Conservation (phyloP, 441 rosid genomes). For the Hura crepitans region DNA sequence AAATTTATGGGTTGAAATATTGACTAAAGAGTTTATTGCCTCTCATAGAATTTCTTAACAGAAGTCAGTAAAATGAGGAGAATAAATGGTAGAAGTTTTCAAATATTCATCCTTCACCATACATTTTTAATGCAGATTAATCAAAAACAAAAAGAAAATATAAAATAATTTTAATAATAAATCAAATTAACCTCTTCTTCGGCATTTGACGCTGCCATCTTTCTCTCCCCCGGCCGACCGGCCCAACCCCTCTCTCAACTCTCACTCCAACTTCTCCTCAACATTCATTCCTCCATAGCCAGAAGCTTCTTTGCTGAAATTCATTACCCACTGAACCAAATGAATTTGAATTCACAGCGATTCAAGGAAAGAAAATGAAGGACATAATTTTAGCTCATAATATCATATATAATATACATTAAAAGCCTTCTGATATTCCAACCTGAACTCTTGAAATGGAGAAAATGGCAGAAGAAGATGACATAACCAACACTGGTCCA, state of each 20-base stretch:
- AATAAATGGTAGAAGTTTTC: slow-evolving; percentile 32
- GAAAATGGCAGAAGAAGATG: slow-evolving; percentile 11
- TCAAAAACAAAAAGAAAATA: not conserved
- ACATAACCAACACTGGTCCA: not conserved
- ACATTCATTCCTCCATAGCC: no score
- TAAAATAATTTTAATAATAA: no score
- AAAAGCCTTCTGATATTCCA: no score
- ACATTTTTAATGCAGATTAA: not conserved
- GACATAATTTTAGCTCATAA: no score
- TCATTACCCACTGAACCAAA: not conserved
- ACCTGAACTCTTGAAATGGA: no score
- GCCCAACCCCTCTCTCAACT: not conserved
- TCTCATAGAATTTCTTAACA: not conserved
- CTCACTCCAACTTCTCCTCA: not conserved
- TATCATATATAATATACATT: no score
- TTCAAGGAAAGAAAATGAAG: no score
- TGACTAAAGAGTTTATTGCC: not conserved
- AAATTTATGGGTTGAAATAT: no score
- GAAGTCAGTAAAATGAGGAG: slow-evolving; percentile 31
- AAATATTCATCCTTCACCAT: slow-evolving; percentile 30
- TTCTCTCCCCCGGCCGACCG: no score
- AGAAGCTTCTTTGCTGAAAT: not conserved
- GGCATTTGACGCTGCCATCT: slow-evolving; percentile 27
- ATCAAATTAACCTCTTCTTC: slow-evolving; percentile 26
- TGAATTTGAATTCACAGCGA: not conserved